Conservation (phyloP, 208 protist species). For the Lotmaria passim region DNA sequence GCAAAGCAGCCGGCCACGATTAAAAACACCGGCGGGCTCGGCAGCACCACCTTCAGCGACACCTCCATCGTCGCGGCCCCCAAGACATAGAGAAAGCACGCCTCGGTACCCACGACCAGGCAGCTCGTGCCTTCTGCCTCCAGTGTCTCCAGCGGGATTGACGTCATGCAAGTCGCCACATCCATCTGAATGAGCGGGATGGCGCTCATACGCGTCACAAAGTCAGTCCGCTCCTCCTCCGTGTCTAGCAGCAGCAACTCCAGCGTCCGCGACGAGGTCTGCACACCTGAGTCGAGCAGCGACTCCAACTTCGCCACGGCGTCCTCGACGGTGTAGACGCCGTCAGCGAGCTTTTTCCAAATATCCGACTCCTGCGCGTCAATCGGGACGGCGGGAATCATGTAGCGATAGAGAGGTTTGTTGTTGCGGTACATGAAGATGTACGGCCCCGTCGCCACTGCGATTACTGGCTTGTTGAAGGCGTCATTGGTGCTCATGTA, state of each 20-base stretch:
- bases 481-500: slow-evolving; percentile 69
- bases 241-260: slow-evolving; percentile 77
- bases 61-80: slow-evolving; percentile 56
- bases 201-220: slow-evolving; percentile 43
- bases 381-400: slow-evolving; percentile 67
- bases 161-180: slow-evolving; percentile 88
- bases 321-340: slow-evolving; percentile 37
- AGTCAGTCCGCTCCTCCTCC: slow-evolving; percentile 48
- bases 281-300: slow-evolving; percentile 53
- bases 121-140: slow-evolving; percentile 63
- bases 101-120: slow-evolving; percentile 94
- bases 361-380: slow-evolving; percentile 59
- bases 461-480: slow-evolving; percentile 71
- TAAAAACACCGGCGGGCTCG: slow-evolving; percentile 71
- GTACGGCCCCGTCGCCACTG: slow-evolving; percentile 84
- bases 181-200: slow-evolving; percentile 71
- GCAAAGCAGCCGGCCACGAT: slow-evolving; percentile 71
- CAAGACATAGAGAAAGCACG: slow-evolving; percentile 83
- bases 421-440: slow-evolving; percentile 94
- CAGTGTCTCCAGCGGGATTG: slow-evolving; percentile 63
- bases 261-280: slow-evolving; percentile 72
- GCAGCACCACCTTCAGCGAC: slow-evolving; percentile 64
- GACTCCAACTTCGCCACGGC: slow-evolving; percentile 56
- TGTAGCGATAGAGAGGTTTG: slow-evolving; percentile 93
- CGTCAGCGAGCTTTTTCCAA: slow-evolving; percentile 58